Percentiles rank a stretch among this genome's conserved stretches.
phyloP scores from a whole-genome alignment of 768 basidiomycete genomes.

The Favolaschia claudopus region DNA sequence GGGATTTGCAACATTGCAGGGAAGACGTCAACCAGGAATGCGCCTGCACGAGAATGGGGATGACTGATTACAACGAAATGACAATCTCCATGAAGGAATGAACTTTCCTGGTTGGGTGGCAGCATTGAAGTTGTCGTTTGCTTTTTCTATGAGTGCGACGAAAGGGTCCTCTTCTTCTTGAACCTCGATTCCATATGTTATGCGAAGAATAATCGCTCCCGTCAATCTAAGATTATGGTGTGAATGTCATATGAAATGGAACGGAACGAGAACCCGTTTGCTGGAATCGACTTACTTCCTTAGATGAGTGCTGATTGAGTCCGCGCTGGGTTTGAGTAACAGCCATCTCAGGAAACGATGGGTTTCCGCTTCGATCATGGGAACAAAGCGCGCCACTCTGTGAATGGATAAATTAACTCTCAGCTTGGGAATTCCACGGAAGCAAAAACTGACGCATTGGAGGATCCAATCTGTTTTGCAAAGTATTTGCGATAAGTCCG shows the following conservation, averaged over 20 bases:
- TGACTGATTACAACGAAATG: not conserved
- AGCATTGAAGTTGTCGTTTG: constrained; percentile 59
- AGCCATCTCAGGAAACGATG: constrained; percentile 47
- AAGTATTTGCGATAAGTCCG: constrained; percentile 54
- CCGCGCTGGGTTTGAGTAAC: constrained; percentile 35
- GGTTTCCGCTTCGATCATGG: constrained; percentile 43
- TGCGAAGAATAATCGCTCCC: constrained; percentile 59
- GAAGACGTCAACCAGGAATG: constrained; percentile 52
- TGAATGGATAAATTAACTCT: not conserved
- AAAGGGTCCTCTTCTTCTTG: constrained; percentile 60
- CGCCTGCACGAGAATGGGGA: constrained; percentile 21
- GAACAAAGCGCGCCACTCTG: constrained; percentile 38
- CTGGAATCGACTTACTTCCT: constrained; percentile 53
- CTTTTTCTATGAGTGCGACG: constrained; percentile 56
- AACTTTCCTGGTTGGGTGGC: constrained; percentile 56
- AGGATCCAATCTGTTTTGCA: constrained; percentile 48
- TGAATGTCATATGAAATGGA: not conserved
- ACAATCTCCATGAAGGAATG: constrained; percentile 20
- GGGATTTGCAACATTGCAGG: constrained; percentile 56
- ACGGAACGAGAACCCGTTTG: not conserved
- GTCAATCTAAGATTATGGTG: constrained; percentile 44
- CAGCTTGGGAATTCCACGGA: not conserved
- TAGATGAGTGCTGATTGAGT: constrained; percentile 41
- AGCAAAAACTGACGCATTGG: constrained; percentile 19
- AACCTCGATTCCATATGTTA: constrained; percentile 65